Percentiles rank a stretch among this genome's conserved stretches.
Evolutionary conservation across 1,284 basidiomycete genomes (phyloP).

Genomic region (Trametes pubescens): DNA sequence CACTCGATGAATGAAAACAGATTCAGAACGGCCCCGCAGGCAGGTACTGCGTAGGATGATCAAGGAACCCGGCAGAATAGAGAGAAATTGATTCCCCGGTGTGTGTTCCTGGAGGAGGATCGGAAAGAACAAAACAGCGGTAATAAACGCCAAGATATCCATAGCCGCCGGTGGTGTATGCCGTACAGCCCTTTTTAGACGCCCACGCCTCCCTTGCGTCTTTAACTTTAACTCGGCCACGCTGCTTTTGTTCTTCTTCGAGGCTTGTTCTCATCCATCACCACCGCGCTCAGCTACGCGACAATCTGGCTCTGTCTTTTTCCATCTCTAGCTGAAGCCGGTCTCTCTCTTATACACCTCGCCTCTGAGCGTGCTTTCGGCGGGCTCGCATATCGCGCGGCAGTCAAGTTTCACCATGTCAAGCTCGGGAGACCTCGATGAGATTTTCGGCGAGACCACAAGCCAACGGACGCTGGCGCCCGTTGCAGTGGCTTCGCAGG

Average conservation of each 20-base stretch:
- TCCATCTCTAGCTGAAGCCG: conserved; percentile 12
- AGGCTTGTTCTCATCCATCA: conserved; percentile 29
- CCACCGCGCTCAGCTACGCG: conserved; percentile 21
- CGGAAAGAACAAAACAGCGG: not conserved
- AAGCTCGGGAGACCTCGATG: conserved; percentile 34
- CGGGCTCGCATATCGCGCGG: conserved; percentile 22
- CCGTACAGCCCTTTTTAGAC: not conserved
- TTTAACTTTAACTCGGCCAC: not conserved
- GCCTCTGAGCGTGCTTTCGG: no score
- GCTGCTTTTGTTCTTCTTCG: conserved; percentile 22
- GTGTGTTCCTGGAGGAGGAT: not conserved
- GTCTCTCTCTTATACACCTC: conserved; percentile 10
- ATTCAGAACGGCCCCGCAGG: no score
- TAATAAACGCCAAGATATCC: not conserved
- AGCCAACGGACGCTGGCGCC: conserved; percentile 66
- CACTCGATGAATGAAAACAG: not conserved
- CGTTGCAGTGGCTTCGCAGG: conserved; percentile 84
- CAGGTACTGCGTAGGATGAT: not conserved
- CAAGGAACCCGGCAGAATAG: conserved; percentile 1
- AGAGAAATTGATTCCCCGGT: not conserved
- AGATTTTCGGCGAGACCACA: conserved; percentile 42
- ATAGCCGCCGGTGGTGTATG: not conserved
- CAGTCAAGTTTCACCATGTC: conserved; percentile 26
- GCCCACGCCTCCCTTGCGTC: conserved; percentile 4
- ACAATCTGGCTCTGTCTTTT: conserved; percentile 15